Conservation (phyloP, 2,329 filamentous ascomycete species). For the Rhexocercosporidium sp. region DNA sequence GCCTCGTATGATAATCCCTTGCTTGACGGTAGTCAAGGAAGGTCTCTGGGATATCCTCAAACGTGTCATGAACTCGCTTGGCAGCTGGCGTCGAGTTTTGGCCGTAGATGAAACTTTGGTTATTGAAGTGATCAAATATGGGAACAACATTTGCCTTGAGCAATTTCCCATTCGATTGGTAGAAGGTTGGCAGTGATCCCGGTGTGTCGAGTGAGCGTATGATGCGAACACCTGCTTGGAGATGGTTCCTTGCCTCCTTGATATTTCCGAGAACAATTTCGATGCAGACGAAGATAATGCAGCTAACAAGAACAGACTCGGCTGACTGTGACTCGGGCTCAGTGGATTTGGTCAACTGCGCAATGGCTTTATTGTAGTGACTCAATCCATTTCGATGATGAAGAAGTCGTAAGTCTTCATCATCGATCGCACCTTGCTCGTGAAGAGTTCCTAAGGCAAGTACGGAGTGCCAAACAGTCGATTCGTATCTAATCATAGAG, state of each 20-base stretch:
- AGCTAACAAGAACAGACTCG: conserved; percentile 13
- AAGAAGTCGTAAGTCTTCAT: neutral
- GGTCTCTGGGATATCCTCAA: neutral
- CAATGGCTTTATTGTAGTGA: conserved; percentile 20
- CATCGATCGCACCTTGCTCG: neutral
- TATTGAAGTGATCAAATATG: conserved; percentile 16
- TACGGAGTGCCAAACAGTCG: conserved; percentile 19
- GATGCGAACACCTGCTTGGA: conserved; percentile 12
- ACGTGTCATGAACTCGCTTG: neutral
- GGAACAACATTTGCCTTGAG: conserved; percentile 13
- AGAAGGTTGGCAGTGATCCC: neutral
- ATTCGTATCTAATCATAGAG: neutral
- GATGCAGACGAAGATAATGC: conserved; percentile 14
- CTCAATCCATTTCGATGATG: conserved; percentile 10
- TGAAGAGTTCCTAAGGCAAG: conserved; percentile 14
- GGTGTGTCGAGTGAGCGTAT: conserved; percentile 1
- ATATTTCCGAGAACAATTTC: conserved; percentile 11
- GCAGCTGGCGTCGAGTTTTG: neutral
- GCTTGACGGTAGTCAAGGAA: neutral
- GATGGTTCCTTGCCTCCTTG: neutral
- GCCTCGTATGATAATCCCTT: neutral
- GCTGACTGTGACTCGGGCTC: neutral
- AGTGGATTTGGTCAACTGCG: neutral
- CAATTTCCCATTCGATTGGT: neutral
- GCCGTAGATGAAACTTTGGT: conserved; percentile 9